Evolutionary conservation across 78 protist species (phyloP).

Genomic region (Speleostelium caveatum): DNA sequence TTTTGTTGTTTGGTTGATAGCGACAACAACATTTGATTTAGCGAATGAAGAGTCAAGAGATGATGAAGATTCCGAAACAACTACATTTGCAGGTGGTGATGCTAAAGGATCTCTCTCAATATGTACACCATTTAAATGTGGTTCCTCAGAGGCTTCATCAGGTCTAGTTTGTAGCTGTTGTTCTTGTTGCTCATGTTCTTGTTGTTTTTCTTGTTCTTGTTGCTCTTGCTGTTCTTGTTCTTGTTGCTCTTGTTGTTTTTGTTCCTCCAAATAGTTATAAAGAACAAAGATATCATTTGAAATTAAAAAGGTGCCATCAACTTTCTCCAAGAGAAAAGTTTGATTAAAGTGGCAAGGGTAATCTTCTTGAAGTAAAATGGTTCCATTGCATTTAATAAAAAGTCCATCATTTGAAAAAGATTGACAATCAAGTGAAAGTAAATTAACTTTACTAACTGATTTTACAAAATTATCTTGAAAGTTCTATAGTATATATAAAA

Average conservation of each 20-base stretch:
- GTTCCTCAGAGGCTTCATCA: too few relatives aligned
- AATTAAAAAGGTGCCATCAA: conserved; percentile 16
- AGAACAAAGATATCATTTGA: conserved; percentile 26
- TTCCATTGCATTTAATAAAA: conserved; percentile 42
- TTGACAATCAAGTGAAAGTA: conserved; percentile 35
- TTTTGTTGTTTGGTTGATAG: too few relatives aligned
- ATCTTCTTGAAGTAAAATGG: background rate
- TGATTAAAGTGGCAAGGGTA: conserved; percentile 7
- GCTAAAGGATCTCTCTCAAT: background rate
- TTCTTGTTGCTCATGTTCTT: too few relatives aligned
- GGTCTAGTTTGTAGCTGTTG: background rate
- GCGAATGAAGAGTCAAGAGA: too few relatives aligned
- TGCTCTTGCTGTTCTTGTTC: background rate
- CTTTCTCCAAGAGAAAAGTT: conserved; percentile 43
- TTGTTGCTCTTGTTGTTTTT: conserved; percentile 1
- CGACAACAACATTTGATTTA: too few relatives aligned
- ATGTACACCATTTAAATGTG: too few relatives aligned
- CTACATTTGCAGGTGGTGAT: background rate
- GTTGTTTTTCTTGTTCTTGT: background rate
- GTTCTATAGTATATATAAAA: background rate
- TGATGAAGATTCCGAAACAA: too few relatives aligned
- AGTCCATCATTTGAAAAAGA: background rate
- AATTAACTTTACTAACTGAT: background rate
- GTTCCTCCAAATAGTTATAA: background rate
- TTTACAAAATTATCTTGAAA: background rate